Evolutionary conservation across 495 filamentous ascomycete species (phyloP).

Genomic region (Neurospora tetrasperma): DNA sequence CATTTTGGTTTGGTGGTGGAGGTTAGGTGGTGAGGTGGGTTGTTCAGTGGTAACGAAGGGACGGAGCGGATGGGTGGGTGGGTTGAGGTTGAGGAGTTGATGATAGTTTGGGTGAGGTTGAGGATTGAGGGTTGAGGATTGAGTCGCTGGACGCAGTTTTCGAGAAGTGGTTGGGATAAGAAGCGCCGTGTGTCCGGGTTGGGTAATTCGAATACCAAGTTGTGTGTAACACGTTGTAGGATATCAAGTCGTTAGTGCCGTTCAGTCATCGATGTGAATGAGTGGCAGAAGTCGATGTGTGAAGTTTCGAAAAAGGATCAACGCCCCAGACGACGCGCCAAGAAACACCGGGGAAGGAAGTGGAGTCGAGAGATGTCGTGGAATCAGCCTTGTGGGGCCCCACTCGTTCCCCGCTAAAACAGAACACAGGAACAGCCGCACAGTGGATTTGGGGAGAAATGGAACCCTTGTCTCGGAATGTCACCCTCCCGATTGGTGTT

Average conservation of each 20-base stretch:
- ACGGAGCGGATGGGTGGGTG: too few species aligned
- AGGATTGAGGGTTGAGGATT: background rate
- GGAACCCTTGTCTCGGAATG: background rate
- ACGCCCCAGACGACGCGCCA: too few species aligned
- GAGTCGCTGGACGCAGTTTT: background rate
- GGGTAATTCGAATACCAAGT: background rate
- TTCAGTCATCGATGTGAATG: background rate
- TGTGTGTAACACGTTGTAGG: rapidly evolving
- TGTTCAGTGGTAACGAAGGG: too few species aligned
- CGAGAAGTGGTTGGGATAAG: background rate
- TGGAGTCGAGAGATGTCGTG: background rate
- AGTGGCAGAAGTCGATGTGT: background rate
- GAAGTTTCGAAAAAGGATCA: background rate
- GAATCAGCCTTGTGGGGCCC: background rate
- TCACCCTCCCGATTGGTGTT: background rate
- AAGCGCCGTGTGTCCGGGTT: background rate
- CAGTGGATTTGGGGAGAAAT: background rate
- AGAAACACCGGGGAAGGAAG: too few species aligned
- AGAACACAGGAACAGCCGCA: background rate
- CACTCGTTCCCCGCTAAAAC: background rate
- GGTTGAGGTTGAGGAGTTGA: background rate
- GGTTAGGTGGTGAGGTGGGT: background rate
- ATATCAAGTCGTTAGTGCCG: background rate
- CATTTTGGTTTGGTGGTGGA: conserved; percentile 5
- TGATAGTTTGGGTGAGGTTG: background rate